Conservation (phyloP, 306 rosid genomes). For the Cicer pinnatifidum region DNA sequence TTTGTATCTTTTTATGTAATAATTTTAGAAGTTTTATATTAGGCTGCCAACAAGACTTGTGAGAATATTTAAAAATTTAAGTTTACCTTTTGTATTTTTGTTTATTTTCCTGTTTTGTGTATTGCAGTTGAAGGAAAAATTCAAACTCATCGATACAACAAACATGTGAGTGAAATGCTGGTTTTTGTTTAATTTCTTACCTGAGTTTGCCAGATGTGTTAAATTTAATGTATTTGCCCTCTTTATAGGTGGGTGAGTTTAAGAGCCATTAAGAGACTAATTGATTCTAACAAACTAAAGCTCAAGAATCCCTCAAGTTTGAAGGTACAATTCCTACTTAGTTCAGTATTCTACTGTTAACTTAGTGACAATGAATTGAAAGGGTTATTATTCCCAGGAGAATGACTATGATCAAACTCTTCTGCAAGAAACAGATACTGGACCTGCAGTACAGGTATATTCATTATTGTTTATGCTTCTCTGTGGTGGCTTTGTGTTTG, state of each 20-base stretch:
- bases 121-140: slow-evolving; percentile 56
- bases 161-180: slow-evolving; percentile 61
- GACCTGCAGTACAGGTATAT: slow-evolving; percentile 57
- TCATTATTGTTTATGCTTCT: slow-evolving; percentile 25
- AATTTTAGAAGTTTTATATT: slow-evolving; percentile 28
- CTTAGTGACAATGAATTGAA: slow-evolving; percentile 43
- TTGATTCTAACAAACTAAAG: slow-evolving; percentile 54
- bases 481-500: slow-evolving; percentile 2
- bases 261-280: slow-evolving; percentile 61
- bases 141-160: slow-evolving; percentile 68
- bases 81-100: slow-evolving; percentile 29
- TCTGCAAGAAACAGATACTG: slow-evolving; percentile 53
- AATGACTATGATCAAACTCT: slow-evolving; percentile 48
- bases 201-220: slow-evolving; percentile 23
- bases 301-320: slow-evolving; percentile 43
- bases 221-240: slow-evolving; percentile 10
- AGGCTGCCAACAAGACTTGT: slow-evolving; percentile 6
- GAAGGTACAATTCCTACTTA: slow-evolving; percentile 52
- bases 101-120: slow-evolving; percentile 39
- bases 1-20: slow-evolving; percentile 10
- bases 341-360: background rate
- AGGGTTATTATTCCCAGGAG: slow-evolving; percentile 47
- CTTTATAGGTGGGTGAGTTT: slow-evolving; percentile 70
- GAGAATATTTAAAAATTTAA: slow-evolving; percentile 1
- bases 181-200: slow-evolving; percentile 28